Evolutionary conservation across 2,329 filamentous ascomycete genomes (phyloP).

Genomic region (Mollisia scopiformis): DNA sequence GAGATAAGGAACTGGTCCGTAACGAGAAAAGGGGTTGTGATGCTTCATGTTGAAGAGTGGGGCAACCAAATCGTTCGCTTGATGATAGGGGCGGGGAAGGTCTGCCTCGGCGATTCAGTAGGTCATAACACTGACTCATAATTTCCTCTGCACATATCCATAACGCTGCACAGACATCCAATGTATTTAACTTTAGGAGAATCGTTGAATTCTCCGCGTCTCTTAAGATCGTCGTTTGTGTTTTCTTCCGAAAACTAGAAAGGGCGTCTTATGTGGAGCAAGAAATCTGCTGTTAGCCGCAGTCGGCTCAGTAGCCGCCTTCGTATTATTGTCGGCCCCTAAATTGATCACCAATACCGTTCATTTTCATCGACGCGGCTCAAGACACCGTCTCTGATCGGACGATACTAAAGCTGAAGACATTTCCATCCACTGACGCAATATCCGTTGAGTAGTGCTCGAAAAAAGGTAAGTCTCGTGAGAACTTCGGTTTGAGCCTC

Average conservation of each 20-base stretch:
- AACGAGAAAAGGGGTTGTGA: not conserved
- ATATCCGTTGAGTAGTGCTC: not conserved
- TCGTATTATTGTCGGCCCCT: not conserved
- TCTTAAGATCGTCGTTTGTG: not conserved
- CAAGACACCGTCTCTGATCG: not conserved
- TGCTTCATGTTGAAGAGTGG: not conserved
- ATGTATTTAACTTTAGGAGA: not conserved
- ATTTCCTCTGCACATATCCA: not conserved
- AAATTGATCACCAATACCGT: not conserved
- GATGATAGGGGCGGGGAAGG: not conserved
- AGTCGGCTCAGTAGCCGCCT: not conserved
- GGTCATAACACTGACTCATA: not conserved
- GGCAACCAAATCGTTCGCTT: not conserved
- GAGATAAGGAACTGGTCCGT: not conserved
- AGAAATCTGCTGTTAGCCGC: not conserved
- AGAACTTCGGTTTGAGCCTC: not conserved
- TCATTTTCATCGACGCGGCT: not conserved
- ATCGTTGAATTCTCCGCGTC: not conserved
- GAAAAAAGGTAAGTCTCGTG: not conserved
- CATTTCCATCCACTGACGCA: slow-evolving; percentile 3
- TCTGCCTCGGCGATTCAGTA: not conserved
- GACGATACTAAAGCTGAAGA: not conserved
- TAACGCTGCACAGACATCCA: not conserved
- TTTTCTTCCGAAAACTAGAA: not conserved
- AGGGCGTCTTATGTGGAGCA: not conserved